These are phyloP conservation scores for Arachis monticola DNA, from an alignment of 331 rosid species.

Conservation along the genomic window DNA sequence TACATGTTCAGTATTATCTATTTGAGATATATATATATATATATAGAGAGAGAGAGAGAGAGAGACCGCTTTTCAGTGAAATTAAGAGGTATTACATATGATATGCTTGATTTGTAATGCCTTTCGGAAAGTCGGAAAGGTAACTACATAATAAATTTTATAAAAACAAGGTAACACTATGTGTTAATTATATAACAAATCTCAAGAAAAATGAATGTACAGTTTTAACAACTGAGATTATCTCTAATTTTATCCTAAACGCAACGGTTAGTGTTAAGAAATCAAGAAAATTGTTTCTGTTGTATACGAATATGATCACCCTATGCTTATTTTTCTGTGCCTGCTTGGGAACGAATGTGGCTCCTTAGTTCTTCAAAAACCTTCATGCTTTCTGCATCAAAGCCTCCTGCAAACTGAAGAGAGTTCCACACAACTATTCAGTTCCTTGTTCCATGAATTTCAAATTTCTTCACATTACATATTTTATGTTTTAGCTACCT, in stretches of 20 bases:
- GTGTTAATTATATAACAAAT: too few species aligned
- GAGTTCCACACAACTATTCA: constrained; percentile 28
- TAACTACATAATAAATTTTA: too few species aligned
- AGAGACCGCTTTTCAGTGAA: too few species aligned
- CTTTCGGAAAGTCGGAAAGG: too few species aligned
- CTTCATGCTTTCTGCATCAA: constrained; percentile 88
- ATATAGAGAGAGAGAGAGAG: too few species aligned
- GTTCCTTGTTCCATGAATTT: background rate
- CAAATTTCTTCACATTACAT: constrained; percentile 13
- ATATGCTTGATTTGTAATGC: too few species aligned
- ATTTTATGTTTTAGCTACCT: constrained; percentile 47
- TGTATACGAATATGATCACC: background rate
- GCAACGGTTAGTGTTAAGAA: constrained; percentile 11
- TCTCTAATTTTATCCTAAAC: background rate
- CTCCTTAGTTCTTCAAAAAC: constrained; percentile 87
- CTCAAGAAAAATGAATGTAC: too few species aligned
- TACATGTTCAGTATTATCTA: too few species aligned
- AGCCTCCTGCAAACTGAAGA: constrained; percentile 93
- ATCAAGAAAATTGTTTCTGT: background rate
- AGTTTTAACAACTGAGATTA: too few species aligned
- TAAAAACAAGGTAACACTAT: too few species aligned
- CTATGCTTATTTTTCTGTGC: constrained; percentile 53
- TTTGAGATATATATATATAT: too few species aligned
- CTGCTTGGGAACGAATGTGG: constrained; percentile 48
- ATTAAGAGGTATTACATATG: too few species aligned